These are phyloP conservation scores for Neonectria magnoliae DNA, from an alignment of 2,329 filamentous ascomycete genomes.

Conservation along the genomic window DNA sequence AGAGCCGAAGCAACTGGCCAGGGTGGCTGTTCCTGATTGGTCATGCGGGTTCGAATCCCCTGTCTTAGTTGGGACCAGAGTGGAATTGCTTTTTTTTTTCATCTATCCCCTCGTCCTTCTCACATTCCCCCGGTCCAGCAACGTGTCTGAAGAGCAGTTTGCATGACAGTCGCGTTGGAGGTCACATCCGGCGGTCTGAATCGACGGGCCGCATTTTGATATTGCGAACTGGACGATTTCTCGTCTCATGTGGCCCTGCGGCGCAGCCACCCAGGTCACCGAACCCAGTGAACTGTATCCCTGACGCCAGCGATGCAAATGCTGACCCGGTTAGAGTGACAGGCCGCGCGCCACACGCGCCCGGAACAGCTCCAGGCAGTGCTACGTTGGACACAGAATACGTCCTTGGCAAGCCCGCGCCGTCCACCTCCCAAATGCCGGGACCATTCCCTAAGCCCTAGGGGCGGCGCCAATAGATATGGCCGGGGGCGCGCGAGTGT, in stretches of 20 bases:
- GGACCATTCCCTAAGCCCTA: constrained; percentile 26
- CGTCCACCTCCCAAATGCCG: constrained; percentile 20
- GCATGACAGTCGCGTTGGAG: not conserved
- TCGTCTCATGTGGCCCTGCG: constrained; percentile 19
- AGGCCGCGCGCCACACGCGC: constrained; percentile 25
- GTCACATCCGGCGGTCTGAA: not conserved
- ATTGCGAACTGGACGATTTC: not conserved
- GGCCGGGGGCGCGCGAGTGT: constrained; percentile 13
- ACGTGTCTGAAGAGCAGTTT: constrained; percentile 12
- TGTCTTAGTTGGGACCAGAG: constrained; percentile 24
- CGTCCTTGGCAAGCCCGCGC: constrained; percentile 15
- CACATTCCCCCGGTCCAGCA: not conserved
- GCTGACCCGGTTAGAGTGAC: constrained; percentile 21
- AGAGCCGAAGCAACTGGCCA: constrained; percentile 24
- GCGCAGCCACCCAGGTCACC: constrained; percentile 20
- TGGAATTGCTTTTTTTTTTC: constrained; percentile 32
- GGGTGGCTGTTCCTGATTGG: constrained; percentile 36
- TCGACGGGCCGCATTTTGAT: not conserved
- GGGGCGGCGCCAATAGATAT: constrained; percentile 24
- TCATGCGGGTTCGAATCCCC: constrained; percentile 21
- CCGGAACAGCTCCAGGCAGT: constrained; percentile 14
- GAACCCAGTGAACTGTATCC: constrained; percentile 23
- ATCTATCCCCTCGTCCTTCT: not conserved
- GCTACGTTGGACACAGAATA: not conserved
- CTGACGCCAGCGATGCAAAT: constrained; percentile 22